Conservation (phyloP, 2,329 filamentous ascomycete genomes). For the Calonectria multiphialidica region DNA sequence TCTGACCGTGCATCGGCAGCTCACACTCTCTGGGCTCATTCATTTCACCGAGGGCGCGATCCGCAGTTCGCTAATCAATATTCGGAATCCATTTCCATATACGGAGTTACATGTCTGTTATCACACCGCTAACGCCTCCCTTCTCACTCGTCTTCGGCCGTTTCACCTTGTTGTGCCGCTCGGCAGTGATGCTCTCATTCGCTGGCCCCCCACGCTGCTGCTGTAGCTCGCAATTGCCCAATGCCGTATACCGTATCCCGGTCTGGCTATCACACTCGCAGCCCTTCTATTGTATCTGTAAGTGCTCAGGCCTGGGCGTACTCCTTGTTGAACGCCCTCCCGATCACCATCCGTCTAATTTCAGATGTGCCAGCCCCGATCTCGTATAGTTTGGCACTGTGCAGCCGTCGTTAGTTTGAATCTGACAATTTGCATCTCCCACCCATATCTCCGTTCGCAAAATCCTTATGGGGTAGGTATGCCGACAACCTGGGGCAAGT, state of each 20-base stretch:
- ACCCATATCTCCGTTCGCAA: not conserved
- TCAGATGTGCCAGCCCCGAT: slow-evolving; percentile 98
- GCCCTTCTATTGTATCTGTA: not conserved
- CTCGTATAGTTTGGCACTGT: slow-evolving; percentile 84
- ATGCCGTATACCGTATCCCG: not conserved
- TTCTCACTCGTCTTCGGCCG: not conserved
- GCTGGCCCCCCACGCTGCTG: not conserved
- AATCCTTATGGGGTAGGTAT: not conserved
- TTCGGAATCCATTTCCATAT: not conserved
- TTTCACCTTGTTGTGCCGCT: not conserved
- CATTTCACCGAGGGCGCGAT: not conserved
- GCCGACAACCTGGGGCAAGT: too few relatives aligned
- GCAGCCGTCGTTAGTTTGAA: slow-evolving; percentile 38
- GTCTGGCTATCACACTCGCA: not conserved
- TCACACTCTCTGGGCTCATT: not conserved
- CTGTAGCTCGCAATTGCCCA: not conserved
- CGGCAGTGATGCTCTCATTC: not conserved
- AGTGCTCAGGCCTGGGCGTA: slow-evolving; percentile 61
- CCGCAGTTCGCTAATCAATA: slow-evolving; percentile 8
- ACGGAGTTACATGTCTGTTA: not conserved
- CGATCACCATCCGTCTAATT: slow-evolving; percentile 93
- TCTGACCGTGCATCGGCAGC: not conserved
- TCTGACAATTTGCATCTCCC: not conserved
- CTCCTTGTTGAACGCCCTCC: slow-evolving; percentile 90
- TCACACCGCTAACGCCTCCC: slow-evolving; percentile 21